Percentiles rank a stretch among this genome's conserved stretches.
These are phyloP conservation scores for Pelargonium citronellum DNA, from an alignment of 441 rosid species.

Conservation along the genomic window DNA sequence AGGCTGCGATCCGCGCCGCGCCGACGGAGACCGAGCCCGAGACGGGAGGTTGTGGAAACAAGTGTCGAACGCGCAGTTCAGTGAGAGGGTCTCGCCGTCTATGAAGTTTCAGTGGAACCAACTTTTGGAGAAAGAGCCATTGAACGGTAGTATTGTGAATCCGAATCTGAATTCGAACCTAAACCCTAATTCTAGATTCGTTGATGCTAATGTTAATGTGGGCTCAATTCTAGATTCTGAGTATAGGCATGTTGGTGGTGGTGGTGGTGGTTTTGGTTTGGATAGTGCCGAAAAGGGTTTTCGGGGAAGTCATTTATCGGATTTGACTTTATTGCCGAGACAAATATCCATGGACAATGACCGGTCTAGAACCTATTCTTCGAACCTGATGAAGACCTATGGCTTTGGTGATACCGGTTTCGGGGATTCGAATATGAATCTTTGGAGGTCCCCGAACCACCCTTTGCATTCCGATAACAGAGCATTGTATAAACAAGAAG, in stretches of 20 bases:
- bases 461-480: neutral
- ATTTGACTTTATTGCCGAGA: slow-evolving; percentile 11
- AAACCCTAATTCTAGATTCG: neutral
- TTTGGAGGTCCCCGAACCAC: neutral
- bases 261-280: neutral
- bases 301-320: slow-evolving; percentile 7
- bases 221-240: neutral
- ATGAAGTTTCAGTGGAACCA: slow-evolving; percentile 36
- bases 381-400: neutral
- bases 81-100: slow-evolving; percentile 15
- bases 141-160: neutral
- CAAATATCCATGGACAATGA: slow-evolving; percentile 15
- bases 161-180: neutral
- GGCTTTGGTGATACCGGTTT: neutral
- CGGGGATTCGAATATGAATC: neutral
- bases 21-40: neutral
- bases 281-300: neutral
- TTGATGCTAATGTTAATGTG: neutral
- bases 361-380: slow-evolving; percentile 8
- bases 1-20: slow-evolving; percentile 1
- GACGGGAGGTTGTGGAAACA: slow-evolving; percentile 11
- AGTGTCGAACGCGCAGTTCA: slow-evolving; percentile 7
- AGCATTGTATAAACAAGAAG: neutral
- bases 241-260: slow-evolving; percentile 6
- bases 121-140: slow-evolving; percentile 19